Conservation (phyloP, 75 land plant genomes). For the Pinus tabuliformis region DNA sequence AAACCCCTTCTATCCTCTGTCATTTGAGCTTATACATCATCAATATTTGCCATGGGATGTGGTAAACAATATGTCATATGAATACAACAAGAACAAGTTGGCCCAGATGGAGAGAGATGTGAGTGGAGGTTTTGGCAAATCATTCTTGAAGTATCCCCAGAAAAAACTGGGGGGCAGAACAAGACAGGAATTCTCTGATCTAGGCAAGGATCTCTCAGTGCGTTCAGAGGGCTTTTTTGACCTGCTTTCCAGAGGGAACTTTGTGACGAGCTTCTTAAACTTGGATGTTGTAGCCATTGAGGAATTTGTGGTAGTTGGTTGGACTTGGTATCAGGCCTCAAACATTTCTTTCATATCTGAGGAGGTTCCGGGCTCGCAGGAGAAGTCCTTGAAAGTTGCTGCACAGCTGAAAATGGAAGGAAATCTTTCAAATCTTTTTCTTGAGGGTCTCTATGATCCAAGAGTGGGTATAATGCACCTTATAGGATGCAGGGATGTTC, state of each 20-base stretch:
- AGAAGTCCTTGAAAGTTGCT: slow-evolving; percentile 47
- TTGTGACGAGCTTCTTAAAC: slow-evolving; percentile 4
- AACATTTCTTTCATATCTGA: too few species aligned
- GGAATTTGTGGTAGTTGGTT: neutral
- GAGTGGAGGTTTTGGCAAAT: slow-evolving; percentile 1
- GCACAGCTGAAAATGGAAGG: slow-evolving; percentile 30
- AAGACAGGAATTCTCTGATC: slow-evolving; percentile 12
- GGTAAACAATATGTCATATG: slow-evolving; percentile 25
- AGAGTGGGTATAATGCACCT: slow-evolving; percentile 47
- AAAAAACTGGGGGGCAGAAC: slow-evolving; percentile 7
- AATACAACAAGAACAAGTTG: slow-evolving; percentile 28
- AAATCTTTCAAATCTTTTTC: slow-evolving; percentile 13
- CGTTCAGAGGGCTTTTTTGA: slow-evolving; percentile 16
- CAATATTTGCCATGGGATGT: slow-evolving; percentile 13
- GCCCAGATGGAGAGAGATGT: slow-evolving; percentile 9
- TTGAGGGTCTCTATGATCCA: slow-evolving; percentile 65
- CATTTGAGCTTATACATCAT: slow-evolving; percentile 21
- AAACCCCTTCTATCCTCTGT: slow-evolving; percentile 36
- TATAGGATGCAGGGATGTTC: slow-evolving; percentile 57
- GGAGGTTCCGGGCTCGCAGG: slow-evolving; percentile 8
- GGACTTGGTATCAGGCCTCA: neutral
- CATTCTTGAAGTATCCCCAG: slow-evolving; percentile 48
- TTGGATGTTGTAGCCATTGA: slow-evolving; percentile 47
- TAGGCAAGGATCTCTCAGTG: slow-evolving; percentile 51
- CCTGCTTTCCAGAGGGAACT: slow-evolving; percentile 7